Evolutionary conservation across 2,329 filamentous ascomycete genomes (phyloP).

Genomic region (Orbilia javanica): DNA sequence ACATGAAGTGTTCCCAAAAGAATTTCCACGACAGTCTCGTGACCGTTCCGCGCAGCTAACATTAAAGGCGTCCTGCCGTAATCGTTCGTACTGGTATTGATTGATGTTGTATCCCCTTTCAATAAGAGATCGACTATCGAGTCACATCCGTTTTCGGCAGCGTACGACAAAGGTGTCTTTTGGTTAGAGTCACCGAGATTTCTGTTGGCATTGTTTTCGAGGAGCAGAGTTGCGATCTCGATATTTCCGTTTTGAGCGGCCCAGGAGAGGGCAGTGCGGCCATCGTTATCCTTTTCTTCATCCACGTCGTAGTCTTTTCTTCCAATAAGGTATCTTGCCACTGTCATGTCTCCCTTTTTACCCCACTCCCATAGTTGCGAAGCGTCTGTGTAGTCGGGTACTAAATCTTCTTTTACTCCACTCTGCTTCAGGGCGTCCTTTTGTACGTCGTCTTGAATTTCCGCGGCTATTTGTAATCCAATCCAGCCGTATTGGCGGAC

Average conservation of each 20-base stretch:
- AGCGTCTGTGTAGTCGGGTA: conserved; percentile 2
- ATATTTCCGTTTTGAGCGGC: conserved; percentile 25
- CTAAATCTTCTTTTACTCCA: conserved; percentile 21
- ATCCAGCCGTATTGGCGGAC: conserved; percentile 41
- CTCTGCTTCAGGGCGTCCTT: background rate
- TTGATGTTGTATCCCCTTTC: background rate
- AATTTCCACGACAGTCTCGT: background rate
- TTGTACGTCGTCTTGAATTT: background rate
- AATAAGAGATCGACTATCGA: background rate
- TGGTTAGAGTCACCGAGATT: conserved; percentile 12
- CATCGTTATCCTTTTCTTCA: background rate
- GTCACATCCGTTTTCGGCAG: conserved; percentile 16
- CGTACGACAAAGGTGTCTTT: conserved; percentile 10
- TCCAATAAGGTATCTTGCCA: conserved; percentile 16
- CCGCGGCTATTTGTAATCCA: conserved; percentile 29
- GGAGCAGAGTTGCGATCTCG: conserved; percentile 10
- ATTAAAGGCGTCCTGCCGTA: conserved; percentile 32
- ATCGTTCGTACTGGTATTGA: background rate
- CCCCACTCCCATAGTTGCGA: conserved; percentile 32
- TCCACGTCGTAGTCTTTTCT: background rate
- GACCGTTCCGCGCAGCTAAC: conserved; percentile 2
- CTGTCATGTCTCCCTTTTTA: background rate
- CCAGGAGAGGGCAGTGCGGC: conserved; percentile 29
- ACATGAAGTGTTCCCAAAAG: background rate
- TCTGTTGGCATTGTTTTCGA: background rate